A percentile compares a stretch with the other conserved stretches of the same genome.
Evolutionary conservation across 306 rosid genomes (phyloP).

Genomic region (Malus asiatica): DNA sequence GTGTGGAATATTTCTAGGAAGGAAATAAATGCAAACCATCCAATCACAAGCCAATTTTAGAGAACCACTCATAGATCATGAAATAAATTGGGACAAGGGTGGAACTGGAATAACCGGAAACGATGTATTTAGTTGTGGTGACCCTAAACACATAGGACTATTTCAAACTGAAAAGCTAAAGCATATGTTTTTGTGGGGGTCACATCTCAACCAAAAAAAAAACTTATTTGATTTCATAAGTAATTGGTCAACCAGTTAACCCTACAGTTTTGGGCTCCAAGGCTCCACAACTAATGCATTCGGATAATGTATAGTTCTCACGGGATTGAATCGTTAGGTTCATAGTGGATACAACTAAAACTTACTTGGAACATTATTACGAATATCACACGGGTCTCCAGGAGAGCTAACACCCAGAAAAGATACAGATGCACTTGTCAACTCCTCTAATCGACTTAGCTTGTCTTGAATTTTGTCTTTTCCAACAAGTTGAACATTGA

Average conservation of each 20-base stretch:
- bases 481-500: conserved; percentile 70
- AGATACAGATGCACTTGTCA: conserved; percentile 57
- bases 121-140: background rate
- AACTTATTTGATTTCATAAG: background rate
- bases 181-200: background rate
- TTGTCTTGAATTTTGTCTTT: conserved; percentile 74
- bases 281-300: background rate
- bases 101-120: background rate
- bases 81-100: background rate
- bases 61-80: background rate
- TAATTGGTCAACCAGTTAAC: background rate
- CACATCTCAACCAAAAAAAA: background rate
- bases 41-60: background rate
- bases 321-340: background rate
- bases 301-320: background rate
- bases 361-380: conserved; percentile 62
- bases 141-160: background rate
- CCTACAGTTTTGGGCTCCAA: background rate
- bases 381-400: conserved; percentile 45
- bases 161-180: background rate
- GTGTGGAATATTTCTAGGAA: too few relatives aligned
- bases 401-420: conserved; percentile 71
- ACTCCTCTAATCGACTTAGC: conserved; percentile 80
- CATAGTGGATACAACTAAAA: background rate
- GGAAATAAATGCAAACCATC: background rate